These are phyloP conservation scores for Chalciporus sphaerocephalus DNA, from an alignment of 768 basidiomycete species.

Conservation along the genomic window DNA sequence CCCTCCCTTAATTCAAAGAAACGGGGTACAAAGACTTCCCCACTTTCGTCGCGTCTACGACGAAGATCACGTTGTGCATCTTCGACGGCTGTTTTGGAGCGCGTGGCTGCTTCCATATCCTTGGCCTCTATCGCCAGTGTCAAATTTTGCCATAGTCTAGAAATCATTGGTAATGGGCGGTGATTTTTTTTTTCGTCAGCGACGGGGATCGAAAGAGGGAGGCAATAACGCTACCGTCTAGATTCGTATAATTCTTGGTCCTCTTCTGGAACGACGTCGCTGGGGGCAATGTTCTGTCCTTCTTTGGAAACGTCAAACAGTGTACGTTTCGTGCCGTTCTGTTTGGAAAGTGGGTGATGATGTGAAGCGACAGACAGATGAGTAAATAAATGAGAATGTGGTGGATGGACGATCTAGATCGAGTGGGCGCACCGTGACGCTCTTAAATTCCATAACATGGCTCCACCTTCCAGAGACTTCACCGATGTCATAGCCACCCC, in stretches of 20 bases:
- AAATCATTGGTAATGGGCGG: no score
- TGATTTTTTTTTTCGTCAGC: no score
- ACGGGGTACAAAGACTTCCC: constrained; percentile 62
- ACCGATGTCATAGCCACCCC: constrained; percentile 61
- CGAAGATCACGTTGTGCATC: constrained; percentile 85
- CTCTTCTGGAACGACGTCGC: constrained; percentile 78
- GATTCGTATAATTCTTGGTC: constrained; percentile 92
- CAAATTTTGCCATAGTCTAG: constrained; percentile 75
- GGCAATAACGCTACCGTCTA: constrained; percentile 61
- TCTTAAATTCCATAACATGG: constrained; percentile 81
- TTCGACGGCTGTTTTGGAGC: constrained; percentile 86
- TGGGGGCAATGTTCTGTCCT: constrained; percentile 68
- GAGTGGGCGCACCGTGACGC: constrained; percentile 47
- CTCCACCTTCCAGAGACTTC: constrained; percentile 92
- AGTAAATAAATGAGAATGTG: neutral
- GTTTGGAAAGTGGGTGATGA: neutral
- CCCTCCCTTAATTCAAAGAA: constrained; percentile 80
- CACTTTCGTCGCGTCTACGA: constrained; percentile 67
- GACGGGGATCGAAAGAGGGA: neutral
- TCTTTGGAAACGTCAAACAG: constrained; percentile 83
- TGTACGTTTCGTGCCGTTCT: constrained; percentile 68
- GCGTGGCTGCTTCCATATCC: constrained; percentile 94
- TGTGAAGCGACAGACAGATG: neutral
- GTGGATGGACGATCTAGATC: no score
- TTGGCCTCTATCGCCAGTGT: constrained; percentile 81